Evolutionary conservation across 2,329 filamentous ascomycete species (phyloP).

Genomic region (Aspergillus eucalypticola): DNA sequence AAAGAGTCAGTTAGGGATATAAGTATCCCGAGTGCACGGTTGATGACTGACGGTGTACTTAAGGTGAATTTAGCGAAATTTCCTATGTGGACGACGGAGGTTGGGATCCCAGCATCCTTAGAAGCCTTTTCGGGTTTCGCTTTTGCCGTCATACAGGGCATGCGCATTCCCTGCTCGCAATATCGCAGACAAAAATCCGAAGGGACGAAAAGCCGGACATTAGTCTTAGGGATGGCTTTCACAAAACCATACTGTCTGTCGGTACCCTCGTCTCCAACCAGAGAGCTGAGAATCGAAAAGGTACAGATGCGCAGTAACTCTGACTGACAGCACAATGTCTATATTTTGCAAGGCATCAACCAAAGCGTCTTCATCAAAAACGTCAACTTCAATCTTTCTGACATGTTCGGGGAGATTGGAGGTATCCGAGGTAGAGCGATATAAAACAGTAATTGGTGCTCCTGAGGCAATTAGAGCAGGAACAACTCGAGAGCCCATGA

Average conservation of each 20-base stretch:
- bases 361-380: slow-evolving; percentile 15
- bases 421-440: slow-evolving; percentile 18
- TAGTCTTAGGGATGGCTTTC: slow-evolving; percentile 19
- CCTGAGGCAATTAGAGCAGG: slow-evolving; percentile 16
- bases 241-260: slow-evolving; percentile 15
- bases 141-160: slow-evolving; percentile 14
- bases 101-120: slow-evolving; percentile 18
- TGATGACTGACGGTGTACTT: slow-evolving; percentile 12
- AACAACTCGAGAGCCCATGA: slow-evolving; percentile 18
- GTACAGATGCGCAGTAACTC: background rate
- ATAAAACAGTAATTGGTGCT: slow-evolving; percentile 18
- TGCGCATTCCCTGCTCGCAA: slow-evolving; percentile 14
- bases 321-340: slow-evolving; percentile 23
- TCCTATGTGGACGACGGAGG: slow-evolving; percentile 11
- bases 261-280: slow-evolving; percentile 20
- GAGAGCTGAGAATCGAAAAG: slow-evolving; percentile 13
- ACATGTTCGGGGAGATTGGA: slow-evolving; percentile 12
- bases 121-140: slow-evolving; percentile 16
- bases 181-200: slow-evolving; percentile 18
- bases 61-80: slow-evolving; percentile 23
- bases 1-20: background rate
- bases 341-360: slow-evolving; percentile 15
- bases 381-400: slow-evolving; percentile 14
- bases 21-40: background rate
- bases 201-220: slow-evolving; percentile 21